Evolutionary conservation across 768 basidiomycete genomes (phyloP).

Genomic region (Suillus hirtellus): DNA sequence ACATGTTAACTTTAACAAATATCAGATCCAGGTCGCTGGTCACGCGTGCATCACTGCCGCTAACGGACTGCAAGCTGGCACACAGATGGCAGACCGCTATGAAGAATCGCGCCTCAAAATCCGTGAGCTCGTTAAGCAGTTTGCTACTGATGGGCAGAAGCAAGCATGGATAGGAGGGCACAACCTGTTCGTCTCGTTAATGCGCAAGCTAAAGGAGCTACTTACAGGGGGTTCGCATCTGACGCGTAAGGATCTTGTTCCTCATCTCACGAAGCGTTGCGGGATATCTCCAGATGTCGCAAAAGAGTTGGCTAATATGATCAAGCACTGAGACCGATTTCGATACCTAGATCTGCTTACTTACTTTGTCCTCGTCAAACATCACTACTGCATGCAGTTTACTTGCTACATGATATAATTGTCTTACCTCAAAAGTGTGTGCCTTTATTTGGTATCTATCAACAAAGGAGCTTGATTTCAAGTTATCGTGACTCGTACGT

Average conservation of each 20-base stretch:
- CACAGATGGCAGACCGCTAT: slow-evolving; percentile 21
- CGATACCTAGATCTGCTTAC: neutral
- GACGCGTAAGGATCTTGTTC: neutral
- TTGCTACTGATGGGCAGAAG: slow-evolving; percentile 26
- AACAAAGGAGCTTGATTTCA: neutral
- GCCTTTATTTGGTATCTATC: neutral
- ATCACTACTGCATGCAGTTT: neutral
- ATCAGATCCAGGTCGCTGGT: slow-evolving; percentile 26
- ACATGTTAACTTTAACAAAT: neutral
- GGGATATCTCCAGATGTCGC: neutral
- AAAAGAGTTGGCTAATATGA: neutral
- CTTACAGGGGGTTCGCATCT: neutral
- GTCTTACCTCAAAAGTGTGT: neutral
- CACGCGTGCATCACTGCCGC: slow-evolving; percentile 35
- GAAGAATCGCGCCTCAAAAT: neutral
- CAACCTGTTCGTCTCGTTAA: neutral
- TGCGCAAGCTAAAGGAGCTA: neutral
- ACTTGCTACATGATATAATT: neutral
- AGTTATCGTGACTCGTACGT: neutral
- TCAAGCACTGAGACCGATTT: neutral
- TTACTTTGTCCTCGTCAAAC: neutral
- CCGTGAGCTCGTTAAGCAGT: slow-evolving; percentile 6
- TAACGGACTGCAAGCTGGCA: neutral
- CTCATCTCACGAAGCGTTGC: neutral
- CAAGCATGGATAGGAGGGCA: neutral